These are phyloP conservation scores for Lantana camara DNA, from an alignment of 257 asterid species.

Conservation along the genomic window DNA sequence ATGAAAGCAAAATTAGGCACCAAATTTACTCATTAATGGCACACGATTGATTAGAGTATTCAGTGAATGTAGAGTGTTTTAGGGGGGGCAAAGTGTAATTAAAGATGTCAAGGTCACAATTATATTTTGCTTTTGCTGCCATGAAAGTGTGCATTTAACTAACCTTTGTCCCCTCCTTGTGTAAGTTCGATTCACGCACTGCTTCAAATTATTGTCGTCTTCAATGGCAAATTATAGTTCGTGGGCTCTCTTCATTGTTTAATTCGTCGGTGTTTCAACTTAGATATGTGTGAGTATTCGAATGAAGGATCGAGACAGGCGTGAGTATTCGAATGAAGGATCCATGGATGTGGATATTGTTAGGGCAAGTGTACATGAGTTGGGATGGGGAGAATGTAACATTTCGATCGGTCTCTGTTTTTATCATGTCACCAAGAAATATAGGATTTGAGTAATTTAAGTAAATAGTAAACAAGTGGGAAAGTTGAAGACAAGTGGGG, in stretches of 20 bases:
- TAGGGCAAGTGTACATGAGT: too few species aligned
- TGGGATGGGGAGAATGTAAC: too few species aligned
- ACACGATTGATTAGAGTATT: conserved; percentile 13
- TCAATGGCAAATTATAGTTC: too few species aligned
- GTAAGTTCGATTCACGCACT: conserved; percentile 26
- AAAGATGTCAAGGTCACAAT: conserved; percentile 27
- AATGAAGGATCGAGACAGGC: too few species aligned
- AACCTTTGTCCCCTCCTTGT: conserved; percentile 31
- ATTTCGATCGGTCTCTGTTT: too few species aligned
- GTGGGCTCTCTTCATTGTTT: too few species aligned
- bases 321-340: too few species aligned
- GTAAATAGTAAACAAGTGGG: conserved; percentile 33
- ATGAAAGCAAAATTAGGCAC: not conserved
- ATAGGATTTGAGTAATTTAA: too few species aligned
- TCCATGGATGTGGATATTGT: too few species aligned
- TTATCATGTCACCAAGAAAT: too few species aligned
- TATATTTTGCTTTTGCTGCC: conserved; percentile 18
- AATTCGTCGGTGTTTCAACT: too few species aligned
- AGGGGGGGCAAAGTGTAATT: conserved; percentile 9
- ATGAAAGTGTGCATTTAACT: conserved; percentile 32
- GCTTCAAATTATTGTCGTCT: conserved; percentile 10
- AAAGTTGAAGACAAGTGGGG: conserved; percentile 7
- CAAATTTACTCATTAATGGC: conserved; percentile 6
- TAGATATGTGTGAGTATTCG: too few species aligned
- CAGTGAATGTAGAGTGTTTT: conserved; percentile 30